Conservation (phyloP, 257 asterid species). For the Fraxinus americana region DNA sequence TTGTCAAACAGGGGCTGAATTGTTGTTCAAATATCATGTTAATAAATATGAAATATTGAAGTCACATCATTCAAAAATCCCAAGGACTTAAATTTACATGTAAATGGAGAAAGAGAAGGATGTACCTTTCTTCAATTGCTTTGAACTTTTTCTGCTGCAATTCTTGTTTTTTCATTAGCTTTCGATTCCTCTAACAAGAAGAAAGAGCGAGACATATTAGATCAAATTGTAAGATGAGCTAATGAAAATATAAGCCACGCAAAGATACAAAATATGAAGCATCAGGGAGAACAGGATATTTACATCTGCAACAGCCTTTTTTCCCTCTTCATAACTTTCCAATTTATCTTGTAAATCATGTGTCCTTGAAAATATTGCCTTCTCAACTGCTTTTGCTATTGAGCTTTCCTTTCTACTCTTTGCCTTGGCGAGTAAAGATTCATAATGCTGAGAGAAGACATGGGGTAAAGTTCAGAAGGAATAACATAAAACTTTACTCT, state of each 20-base stretch:
- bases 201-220: conserved; percentile 6
- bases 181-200: conserved; percentile 56
- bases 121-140: conserved; percentile 73
- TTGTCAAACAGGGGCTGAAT: no score
- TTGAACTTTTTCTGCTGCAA: conserved; percentile 52
- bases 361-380: conserved; percentile 71
- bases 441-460: conserved; percentile 68
- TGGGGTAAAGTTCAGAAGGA: conserved; percentile 17
- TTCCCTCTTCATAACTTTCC: conserved; percentile 59
- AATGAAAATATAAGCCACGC: not conserved
- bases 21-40: not conserved
- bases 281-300: conserved; percentile 27
- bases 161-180: conserved; percentile 67
- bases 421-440: conserved; percentile 74
- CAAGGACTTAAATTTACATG: conserved; percentile 1
- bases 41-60: not conserved
- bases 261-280: not conserved
- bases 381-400: conserved; percentile 68
- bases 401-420: conserved; percentile 58
- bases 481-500: conserved; percentile 4
- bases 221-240: not conserved
- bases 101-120: conserved; percentile 14
- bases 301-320: conserved; percentile 62
- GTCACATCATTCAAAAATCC: not conserved
- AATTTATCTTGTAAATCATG: conserved; percentile 60